Conservation (phyloP, 2,329 filamentous ascomycete genomes). For the Xylaria sp. region DNA sequence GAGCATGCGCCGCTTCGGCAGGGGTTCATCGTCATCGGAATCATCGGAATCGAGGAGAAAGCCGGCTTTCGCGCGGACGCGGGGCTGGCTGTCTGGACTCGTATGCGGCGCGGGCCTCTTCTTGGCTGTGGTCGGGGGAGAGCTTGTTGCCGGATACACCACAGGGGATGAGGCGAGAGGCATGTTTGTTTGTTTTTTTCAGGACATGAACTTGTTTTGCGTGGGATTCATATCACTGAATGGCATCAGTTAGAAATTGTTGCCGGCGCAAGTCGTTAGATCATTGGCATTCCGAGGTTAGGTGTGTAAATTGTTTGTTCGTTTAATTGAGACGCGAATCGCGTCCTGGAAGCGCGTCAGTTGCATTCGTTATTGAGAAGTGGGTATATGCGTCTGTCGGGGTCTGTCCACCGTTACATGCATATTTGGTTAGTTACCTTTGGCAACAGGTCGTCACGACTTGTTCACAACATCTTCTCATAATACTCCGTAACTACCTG, state of each 20-base stretch:
- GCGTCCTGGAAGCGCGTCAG: too few species aligned
- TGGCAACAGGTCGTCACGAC: too few species aligned
- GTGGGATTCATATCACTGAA: constrained; percentile 1
- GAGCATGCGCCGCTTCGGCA: constrained; percentile 42
- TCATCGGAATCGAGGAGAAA: constrained; percentile 39
- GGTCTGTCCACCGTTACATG: too few species aligned
- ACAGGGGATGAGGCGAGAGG: constrained; percentile 56
- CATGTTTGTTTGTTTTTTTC: constrained; percentile 39
- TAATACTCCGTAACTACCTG: too few species aligned
- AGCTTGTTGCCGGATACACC: constrained; percentile 46
- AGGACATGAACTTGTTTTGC: neutral
- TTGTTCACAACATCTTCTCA: too few species aligned
- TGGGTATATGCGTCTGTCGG: too few species aligned
- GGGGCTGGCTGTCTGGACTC: constrained; percentile 30
- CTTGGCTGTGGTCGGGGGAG: constrained; percentile 31
- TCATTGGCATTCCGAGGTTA: neutral
- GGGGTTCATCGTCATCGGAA: constrained; percentile 38
- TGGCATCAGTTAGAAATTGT: constrained; percentile 1
- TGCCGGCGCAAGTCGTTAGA: neutral
- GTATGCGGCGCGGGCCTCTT: constrained; percentile 37
- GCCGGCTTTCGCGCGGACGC: constrained; percentile 36
- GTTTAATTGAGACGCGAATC: neutral
- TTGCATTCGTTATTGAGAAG: too few species aligned
- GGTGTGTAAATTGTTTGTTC: too few species aligned
- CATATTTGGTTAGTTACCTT: too few species aligned